Percentiles rank a stretch among this genome's conserved stretches.
Conservation (phyloP, 2,329 filamentous ascomycete genomes). For the Amylocarpus encephaloides region DNA sequence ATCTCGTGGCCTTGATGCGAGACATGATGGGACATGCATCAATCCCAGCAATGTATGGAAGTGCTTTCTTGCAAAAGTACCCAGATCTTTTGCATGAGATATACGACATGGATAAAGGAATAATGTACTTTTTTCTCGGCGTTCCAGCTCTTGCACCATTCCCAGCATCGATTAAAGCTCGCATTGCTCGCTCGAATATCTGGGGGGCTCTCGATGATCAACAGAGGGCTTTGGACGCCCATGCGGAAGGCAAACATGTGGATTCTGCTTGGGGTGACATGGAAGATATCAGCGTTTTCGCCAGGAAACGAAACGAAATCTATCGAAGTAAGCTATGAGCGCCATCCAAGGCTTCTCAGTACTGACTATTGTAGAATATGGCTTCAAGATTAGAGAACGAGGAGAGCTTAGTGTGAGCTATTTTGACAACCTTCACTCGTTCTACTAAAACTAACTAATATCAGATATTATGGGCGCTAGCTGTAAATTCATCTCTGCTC, state of each 20-base stretch:
- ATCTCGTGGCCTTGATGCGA: slow-evolving; percentile 45
- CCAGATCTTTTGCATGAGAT: slow-evolving; percentile 48
- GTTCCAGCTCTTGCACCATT: slow-evolving; percentile 49
- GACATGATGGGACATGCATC: slow-evolving; percentile 49
- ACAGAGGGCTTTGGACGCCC: slow-evolving; percentile 37
- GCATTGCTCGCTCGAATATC: slow-evolving; percentile 39
- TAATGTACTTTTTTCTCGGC: slow-evolving; percentile 47
- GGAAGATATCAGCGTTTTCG: slow-evolving; percentile 41
- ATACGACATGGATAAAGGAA: slow-evolving; percentile 47
- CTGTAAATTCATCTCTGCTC: slow-evolving; percentile 45
- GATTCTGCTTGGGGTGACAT: slow-evolving; percentile 40
- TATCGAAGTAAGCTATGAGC: slow-evolving; percentile 30
- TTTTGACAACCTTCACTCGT: background rate
- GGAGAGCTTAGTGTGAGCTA: slow-evolving; percentile 37
- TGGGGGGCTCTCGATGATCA: slow-evolving; percentile 36
- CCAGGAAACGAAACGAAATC: slow-evolving; percentile 36
- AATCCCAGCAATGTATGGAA: slow-evolving; percentile 45
- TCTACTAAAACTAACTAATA: background rate
- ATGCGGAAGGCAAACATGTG: slow-evolving; percentile 36
- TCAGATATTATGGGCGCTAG: slow-evolving; percentile 47
- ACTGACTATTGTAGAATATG: slow-evolving; percentile 23
- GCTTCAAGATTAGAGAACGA: slow-evolving; percentile 34
- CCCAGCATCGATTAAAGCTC: slow-evolving; percentile 42
- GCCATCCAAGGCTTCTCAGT: too few relatives aligned
- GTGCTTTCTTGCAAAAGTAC: slow-evolving; percentile 44